Evolutionary conservation across 2,329 filamentous ascomycete genomes (phyloP).

Genomic region (Fusarium equiseti): DNA sequence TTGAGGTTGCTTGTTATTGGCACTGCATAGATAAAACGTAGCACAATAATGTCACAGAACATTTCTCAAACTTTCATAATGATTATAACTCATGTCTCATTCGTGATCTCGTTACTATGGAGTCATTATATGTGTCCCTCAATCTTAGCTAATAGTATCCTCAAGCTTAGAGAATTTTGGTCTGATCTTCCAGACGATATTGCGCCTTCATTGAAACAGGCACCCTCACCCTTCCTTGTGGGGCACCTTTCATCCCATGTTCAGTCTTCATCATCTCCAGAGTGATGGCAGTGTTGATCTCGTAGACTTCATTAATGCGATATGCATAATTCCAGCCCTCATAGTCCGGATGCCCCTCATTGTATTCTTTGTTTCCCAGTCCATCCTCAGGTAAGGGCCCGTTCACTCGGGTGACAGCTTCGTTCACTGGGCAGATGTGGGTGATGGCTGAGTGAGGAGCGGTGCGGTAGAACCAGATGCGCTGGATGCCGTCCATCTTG

Average conservation of each 20-base stretch:
- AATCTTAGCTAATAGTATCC: too few species aligned
- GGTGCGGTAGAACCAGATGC: background rate
- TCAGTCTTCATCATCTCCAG: conserved; percentile 32
- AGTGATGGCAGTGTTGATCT: conserved; percentile 32
- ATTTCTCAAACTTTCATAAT: accelerated
- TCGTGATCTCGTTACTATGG: background rate
- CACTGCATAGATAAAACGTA: background rate
- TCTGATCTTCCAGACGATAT: background rate
- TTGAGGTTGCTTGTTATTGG: accelerated
- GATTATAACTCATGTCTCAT: background rate
- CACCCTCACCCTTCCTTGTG: conserved; percentile 1
- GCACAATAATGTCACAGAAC: background rate
- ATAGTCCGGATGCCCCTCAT: conserved; percentile 41
- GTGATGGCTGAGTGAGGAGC: conserved; percentile 46
- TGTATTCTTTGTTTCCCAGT: conserved; percentile 47
- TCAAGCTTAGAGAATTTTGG: background rate
- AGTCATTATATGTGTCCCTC: background rate
- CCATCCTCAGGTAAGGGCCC: conserved; percentile 36
- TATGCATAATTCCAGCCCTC: conserved; percentile 49
- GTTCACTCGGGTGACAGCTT: conserved; percentile 32
- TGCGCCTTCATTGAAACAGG: background rate
- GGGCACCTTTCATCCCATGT: conserved; percentile 22
- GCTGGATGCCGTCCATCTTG: background rate
- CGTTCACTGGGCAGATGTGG: conserved; percentile 42
- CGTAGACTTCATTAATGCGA: conserved; percentile 41